Evolutionary conservation across 2,329 filamentous ascomycete genomes (phyloP).

Genomic region (Chaetomiaceae sp.): DNA sequence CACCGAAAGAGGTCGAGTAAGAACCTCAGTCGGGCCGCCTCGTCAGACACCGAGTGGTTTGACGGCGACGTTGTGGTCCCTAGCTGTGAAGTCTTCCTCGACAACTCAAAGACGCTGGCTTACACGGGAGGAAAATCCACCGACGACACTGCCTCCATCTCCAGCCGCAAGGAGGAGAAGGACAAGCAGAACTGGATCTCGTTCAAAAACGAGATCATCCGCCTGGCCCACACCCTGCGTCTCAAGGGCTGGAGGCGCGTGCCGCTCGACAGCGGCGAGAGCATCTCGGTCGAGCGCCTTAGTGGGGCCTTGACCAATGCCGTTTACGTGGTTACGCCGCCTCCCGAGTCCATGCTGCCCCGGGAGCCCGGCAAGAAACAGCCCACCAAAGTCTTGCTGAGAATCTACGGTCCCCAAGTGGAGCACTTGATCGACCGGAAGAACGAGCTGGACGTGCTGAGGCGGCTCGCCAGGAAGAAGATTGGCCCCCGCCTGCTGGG

Average conservation of each 20-base stretch:
- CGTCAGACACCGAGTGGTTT: constrained; percentile 79
- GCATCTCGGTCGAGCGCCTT: constrained; percentile 67
- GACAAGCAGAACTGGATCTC: constrained; percentile 73
- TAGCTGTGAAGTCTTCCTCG: constrained; percentile 75
- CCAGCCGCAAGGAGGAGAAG: constrained; percentile 51
- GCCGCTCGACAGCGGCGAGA: constrained; percentile 63
- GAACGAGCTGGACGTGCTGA: constrained; percentile 79
- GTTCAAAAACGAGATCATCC: constrained; percentile 91
- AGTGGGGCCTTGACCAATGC: constrained; percentile 95
- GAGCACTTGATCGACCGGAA: constrained; percentile 95
- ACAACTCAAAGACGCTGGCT: constrained; percentile 84
- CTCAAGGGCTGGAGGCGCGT: constrained; percentile 90
- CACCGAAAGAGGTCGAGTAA: constrained; percentile 41
- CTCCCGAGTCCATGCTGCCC: constrained; percentile 53
- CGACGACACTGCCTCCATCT: constrained; percentile 40
- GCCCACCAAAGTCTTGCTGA: constrained; percentile 71
- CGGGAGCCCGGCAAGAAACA: constrained; percentile 37
- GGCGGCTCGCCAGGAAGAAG: constrained; percentile 80
- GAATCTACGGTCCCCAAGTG: constrained; percentile 91
- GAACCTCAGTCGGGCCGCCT: constrained; percentile 45
- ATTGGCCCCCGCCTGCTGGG: constrained; percentile 89
- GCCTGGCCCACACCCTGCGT: constrained; percentile 79
- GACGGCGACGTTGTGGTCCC: constrained; percentile 83
- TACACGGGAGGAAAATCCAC: constrained; percentile 57
- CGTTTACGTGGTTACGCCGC: constrained; percentile 89